These are phyloP conservation scores for Clonostachys sp. DNA, from an alignment of 2,329 filamentous ascomycete genomes.

Conservation along the genomic window DNA sequence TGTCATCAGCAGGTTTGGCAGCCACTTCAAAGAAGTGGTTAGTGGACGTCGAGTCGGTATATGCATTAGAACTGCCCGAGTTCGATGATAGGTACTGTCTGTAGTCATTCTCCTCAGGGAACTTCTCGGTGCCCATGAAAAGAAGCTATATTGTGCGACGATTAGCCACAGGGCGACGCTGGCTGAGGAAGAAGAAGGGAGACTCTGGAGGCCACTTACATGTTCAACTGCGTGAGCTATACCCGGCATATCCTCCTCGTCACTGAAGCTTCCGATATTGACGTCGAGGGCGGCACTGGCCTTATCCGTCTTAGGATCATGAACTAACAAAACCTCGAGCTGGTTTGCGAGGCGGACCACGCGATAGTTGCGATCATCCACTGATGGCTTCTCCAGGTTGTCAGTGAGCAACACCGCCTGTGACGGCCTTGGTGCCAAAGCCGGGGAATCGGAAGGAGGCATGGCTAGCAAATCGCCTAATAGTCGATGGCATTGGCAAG, in stretches of 20 bases:
- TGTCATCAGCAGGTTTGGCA: constrained; percentile 64
- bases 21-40: constrained; percentile 98
- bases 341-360: constrained; percentile 82
- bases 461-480: constrained; percentile 9
- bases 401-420: constrained; percentile 53
- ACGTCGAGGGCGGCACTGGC: constrained; percentile 93
- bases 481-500: no score
- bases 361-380: constrained; percentile 84
- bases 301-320: constrained; percentile 94
- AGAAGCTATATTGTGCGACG: constrained; percentile 48
- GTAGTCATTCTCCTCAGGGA: constrained; percentile 92
- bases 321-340: constrained; percentile 86
- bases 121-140: constrained; percentile 99
- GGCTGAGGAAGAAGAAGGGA: constrained; percentile 8
- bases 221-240: constrained; percentile 97
- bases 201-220: constrained; percentile 32
- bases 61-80: constrained; percentile 91
- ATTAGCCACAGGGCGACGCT: neutral
- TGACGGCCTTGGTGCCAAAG: constrained; percentile 18
- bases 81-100: constrained; percentile 87
- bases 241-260: constrained; percentile 84
- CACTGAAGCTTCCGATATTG: constrained; percentile 93
- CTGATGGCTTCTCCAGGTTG: constrained; percentile 71
- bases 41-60: constrained; percentile 87
- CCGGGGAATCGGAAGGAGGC: constrained; percentile 25